A percentile compares a stretch with the other conserved stretches of the same genome.
Evolutionary conservation across 2,329 filamentous ascomycete species (phyloP).

Genomic region (Phyllosticta paracitricarpa): DNA sequence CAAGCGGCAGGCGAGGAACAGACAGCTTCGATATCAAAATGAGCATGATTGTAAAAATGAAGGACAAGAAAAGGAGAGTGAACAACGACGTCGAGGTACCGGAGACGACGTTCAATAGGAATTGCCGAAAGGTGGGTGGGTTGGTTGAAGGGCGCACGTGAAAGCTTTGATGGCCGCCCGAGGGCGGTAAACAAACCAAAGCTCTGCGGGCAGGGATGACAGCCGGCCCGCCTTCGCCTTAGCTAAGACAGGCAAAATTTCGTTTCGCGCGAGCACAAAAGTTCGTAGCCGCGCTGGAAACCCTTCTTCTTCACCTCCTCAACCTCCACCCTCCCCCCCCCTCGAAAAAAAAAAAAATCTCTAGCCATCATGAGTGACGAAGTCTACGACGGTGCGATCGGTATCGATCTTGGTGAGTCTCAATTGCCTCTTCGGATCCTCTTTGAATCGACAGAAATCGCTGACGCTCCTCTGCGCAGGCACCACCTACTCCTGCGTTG

Average conservation of each 20-base stretch:
- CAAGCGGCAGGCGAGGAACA: background rate
- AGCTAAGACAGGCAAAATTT: constrained; percentile 8
- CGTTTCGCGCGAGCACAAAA: constrained; percentile 10
- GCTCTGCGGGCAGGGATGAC: constrained; percentile 1
- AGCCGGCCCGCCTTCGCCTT: constrained; percentile 4
- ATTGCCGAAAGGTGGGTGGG: too few relatives aligned
- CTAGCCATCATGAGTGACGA: constrained; percentile 76
- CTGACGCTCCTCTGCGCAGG: constrained; percentile 46
- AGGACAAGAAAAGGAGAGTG: too few relatives aligned
- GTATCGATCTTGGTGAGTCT: constrained; percentile 93
- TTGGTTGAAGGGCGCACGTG: background rate
- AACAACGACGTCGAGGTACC: background rate
- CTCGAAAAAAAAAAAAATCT: constrained; percentile 14
- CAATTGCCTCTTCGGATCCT: constrained; percentile 7
- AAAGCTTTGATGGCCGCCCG: background rate
- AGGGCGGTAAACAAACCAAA: background rate
- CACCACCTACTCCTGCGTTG: constrained; percentile 99
- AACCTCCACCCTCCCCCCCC: constrained; percentile 14
- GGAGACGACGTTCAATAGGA: background rate
- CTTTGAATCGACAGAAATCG: background rate
- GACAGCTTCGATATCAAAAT: background rate
- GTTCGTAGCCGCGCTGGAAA: constrained; percentile 2
- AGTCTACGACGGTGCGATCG: constrained; percentile 99
- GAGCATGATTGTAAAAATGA: background rate
- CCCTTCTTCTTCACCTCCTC: constrained; percentile 18